phyloP scores from a whole-genome alignment of 192 early-diverging fungal genomes.

The Coemansia aciculifera region DNA sequence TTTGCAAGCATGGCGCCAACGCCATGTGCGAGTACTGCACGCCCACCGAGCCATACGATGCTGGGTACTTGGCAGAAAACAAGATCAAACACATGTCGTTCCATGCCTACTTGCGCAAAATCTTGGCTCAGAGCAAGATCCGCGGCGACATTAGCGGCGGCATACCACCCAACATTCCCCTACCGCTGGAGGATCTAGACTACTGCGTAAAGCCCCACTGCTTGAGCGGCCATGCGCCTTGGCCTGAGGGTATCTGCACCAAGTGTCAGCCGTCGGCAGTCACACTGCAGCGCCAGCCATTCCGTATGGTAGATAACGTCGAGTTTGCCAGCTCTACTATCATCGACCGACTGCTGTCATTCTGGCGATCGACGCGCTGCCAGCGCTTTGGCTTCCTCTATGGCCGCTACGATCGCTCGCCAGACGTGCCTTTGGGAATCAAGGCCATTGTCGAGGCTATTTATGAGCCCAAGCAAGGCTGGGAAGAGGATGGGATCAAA shows the following conservation, averaged over 20 bases:
- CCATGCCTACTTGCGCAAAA: slow-evolving; percentile 82
- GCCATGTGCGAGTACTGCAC: slow-evolving; percentile 51
- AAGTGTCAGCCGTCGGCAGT: slow-evolving; percentile 96
- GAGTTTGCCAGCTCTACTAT: slow-evolving; percentile 82
- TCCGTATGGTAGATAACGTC: slow-evolving; percentile 95
- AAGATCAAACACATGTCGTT: slow-evolving; percentile 98
- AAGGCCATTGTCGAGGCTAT: slow-evolving; percentile 94
- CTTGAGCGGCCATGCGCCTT: slow-evolving; percentile 78
- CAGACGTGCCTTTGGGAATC: slow-evolving; percentile 91
- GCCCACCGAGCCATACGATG: slow-evolving; percentile 78
- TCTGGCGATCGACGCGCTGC: slow-evolving; percentile 81
- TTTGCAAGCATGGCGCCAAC: slow-evolving; percentile 60
- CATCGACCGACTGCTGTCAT: slow-evolving; percentile 83
- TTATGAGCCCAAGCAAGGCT: slow-evolving; percentile 90
- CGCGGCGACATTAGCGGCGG: slow-evolving; percentile 48
- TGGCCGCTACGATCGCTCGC: slow-evolving; percentile 86
- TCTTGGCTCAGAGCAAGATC: slow-evolving; percentile 69
- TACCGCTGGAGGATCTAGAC: slow-evolving; percentile 84
- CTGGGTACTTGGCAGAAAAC: slow-evolving; percentile 81
- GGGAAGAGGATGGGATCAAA: slow-evolving; percentile 70
- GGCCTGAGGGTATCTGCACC: slow-evolving; percentile 94
- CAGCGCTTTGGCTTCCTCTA: slow-evolving; percentile 96
- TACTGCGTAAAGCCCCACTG: slow-evolving; percentile 82
- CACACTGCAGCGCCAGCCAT: slow-evolving; percentile 84
- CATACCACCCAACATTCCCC: slow-evolving; percentile 58